Evolutionary conservation across 2,329 filamentous ascomycete genomes (phyloP).

Genomic region (Aspergillus persii): DNA sequence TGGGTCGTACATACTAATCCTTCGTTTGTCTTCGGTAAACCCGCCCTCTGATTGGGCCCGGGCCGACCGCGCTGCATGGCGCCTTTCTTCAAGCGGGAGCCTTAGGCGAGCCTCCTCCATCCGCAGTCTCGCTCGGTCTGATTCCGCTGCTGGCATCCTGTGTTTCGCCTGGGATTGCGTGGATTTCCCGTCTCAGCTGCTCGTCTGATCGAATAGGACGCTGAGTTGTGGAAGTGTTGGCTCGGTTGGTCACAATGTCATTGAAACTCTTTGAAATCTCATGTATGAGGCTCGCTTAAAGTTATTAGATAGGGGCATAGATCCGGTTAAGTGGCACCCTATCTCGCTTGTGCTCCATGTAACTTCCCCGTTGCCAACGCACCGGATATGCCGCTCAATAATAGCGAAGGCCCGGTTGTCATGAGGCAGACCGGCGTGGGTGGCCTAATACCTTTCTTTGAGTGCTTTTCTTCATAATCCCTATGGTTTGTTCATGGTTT

Average conservation of each 20-base stretch:
- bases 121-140: slow-evolving; percentile 4
- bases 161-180: too few relatives aligned
- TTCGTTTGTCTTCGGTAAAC: slow-evolving; percentile 31
- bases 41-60: slow-evolving; percentile 31
- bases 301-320: not conserved
- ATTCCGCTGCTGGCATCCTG: too few relatives aligned
- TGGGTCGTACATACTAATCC: not conserved
- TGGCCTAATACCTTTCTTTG: not conserved
- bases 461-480: not conserved
- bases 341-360: not conserved
- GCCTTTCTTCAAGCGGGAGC: slow-evolving; percentile 38
- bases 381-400: not conserved
- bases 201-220: too few relatives aligned
- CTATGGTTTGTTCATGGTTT: not conserved
- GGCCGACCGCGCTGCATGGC: slow-evolving; percentile 22
- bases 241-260: not conserved
- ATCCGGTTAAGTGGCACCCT: not conserved
- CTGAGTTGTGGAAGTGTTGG: too few relatives aligned
- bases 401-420: not conserved
- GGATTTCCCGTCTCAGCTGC: too few relatives aligned
- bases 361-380: not conserved
- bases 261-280: not conserved
- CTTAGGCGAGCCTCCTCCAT: slow-evolving; percentile 32
- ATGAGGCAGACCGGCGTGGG: not conserved
- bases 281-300: slow-evolving; percentile 1